A percentile compares a stretch with the other conserved stretches of the same genome.
These are phyloP conservation scores for Fusarium euwallaceae DNA, from an alignment of 2,329 filamentous ascomycete genomes.

Conservation along the genomic window DNA sequence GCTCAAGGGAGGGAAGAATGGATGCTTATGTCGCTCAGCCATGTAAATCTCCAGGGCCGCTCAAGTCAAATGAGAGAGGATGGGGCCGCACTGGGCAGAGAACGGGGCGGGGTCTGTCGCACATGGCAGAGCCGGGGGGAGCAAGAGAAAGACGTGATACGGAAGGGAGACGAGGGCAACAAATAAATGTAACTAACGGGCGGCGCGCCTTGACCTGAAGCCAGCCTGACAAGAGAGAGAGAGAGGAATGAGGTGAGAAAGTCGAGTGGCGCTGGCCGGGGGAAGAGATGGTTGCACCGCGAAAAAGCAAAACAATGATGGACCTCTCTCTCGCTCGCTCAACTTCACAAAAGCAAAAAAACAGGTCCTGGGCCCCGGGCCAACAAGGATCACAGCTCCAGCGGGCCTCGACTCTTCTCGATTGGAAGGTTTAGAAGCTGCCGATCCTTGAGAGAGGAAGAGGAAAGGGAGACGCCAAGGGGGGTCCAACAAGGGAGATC, in stretches of 20 bases:
- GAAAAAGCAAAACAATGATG: constrained; percentile 44
- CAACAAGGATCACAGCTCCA: constrained; percentile 39
- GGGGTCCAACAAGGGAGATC: background rate
- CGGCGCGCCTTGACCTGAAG: constrained; percentile 29
- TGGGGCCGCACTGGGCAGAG: constrained; percentile 30
- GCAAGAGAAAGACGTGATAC: constrained; percentile 35
- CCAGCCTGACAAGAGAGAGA: background rate
- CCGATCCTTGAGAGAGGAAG: constrained; percentile 25
- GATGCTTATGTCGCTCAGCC: constrained; percentile 36
- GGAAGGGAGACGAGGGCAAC: constrained; percentile 28
- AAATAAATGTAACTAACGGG: constrained; percentile 43
- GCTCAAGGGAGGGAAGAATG: constrained; percentile 38
- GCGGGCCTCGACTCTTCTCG: constrained; percentile 33
- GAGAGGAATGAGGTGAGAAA: constrained; percentile 44
- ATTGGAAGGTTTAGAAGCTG: constrained; percentile 38
- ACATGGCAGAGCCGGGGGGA: constrained; percentile 37
- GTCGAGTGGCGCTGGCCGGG: constrained; percentile 42
- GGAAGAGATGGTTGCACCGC: constrained; percentile 42
- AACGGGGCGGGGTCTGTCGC: constrained; percentile 39
- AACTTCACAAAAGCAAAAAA: constrained; percentile 35
- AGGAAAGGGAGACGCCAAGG: constrained; percentile 24
- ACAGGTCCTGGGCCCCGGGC: constrained; percentile 13
- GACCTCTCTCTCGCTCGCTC: background rate
- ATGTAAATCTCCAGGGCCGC: constrained; percentile 19
- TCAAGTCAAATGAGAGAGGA: constrained; percentile 24